phyloP scores from a whole-genome alignment of 176 grass and related monocot species.

The Oryza glaberrima region DNA sequence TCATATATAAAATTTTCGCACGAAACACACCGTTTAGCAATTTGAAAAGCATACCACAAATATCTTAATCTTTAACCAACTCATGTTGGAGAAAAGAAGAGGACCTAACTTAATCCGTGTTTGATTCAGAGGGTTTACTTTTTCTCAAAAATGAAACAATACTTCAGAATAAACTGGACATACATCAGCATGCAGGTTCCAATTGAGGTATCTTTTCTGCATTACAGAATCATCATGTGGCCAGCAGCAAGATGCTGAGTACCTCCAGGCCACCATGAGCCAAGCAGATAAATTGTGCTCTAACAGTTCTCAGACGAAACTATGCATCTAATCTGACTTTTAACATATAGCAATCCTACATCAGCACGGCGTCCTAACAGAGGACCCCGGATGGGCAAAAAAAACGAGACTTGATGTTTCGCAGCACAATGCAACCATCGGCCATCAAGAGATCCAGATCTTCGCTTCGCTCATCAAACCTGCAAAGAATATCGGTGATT shows the following conservation, averaged over 20 bases:
- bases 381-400: not conserved
- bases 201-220: not conserved
- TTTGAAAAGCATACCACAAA: too few relatives aligned
- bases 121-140: not conserved
- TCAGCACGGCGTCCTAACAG: not conserved
- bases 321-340: not conserved
- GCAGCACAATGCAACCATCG: too few relatives aligned
- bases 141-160: not conserved
- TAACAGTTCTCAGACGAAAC: not conserved
- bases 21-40: too few relatives aligned
- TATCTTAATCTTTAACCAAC: too few relatives aligned
- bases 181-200: not conserved
- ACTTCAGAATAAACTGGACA: not conserved
- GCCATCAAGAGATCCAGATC: too few relatives aligned
- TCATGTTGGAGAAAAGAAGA: too few relatives aligned
- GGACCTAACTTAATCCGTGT: not conserved
- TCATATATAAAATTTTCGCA: too few relatives aligned
- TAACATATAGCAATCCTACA: not conserved
- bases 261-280: not conserved
- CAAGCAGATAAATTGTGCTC: not conserved
- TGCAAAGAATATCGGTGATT: too few relatives aligned
- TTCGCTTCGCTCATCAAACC: too few relatives aligned
- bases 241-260: conserved; percentile 11
- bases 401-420: not conserved
- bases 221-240: not conserved